These are phyloP conservation scores for Adenanthera pavonina DNA, from an alignment of 306 rosid species.

Conservation along the genomic window DNA sequence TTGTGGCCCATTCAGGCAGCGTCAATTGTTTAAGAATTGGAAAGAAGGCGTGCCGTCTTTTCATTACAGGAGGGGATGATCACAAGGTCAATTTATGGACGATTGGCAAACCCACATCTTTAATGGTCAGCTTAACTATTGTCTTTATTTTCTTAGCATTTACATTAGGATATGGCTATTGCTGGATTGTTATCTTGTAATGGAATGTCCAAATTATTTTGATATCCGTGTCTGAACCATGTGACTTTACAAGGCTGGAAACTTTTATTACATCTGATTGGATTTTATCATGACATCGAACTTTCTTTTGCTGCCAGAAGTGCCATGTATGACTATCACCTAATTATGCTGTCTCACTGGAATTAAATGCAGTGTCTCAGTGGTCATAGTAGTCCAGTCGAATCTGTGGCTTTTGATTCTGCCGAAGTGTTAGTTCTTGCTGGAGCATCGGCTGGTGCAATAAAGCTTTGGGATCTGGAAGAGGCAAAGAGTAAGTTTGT, in stretches of 20 bases:
- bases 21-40: conserved; percentile 90
- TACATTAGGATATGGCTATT: conserved; percentile 31
- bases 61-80: conserved; percentile 93
- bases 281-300: not conserved
- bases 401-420: conserved; percentile 72
- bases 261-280: not conserved
- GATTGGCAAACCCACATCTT: conserved; percentile 81
- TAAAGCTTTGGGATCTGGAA: conserved; percentile 83
- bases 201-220: not conserved
- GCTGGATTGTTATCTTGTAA: conserved; percentile 9
- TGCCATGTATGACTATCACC: conserved; percentile 24
- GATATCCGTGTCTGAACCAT: not conserved
- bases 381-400: conserved; percentile 75
- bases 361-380: conserved; percentile 56
- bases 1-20: conserved; percentile 82
- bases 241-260: not conserved
- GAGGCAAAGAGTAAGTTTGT: conserved; percentile 77
- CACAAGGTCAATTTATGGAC: conserved; percentile 88
- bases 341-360: conserved; percentile 26
- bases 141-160: conserved; percentile 31
- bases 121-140: conserved; percentile 63
- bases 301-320: conserved; percentile 19
- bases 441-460: conserved; percentile 71
- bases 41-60: conserved; percentile 78
- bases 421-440: conserved; percentile 78